Conservation (phyloP, 805 yeast species). For the Cyberlindnera maritima region DNA sequence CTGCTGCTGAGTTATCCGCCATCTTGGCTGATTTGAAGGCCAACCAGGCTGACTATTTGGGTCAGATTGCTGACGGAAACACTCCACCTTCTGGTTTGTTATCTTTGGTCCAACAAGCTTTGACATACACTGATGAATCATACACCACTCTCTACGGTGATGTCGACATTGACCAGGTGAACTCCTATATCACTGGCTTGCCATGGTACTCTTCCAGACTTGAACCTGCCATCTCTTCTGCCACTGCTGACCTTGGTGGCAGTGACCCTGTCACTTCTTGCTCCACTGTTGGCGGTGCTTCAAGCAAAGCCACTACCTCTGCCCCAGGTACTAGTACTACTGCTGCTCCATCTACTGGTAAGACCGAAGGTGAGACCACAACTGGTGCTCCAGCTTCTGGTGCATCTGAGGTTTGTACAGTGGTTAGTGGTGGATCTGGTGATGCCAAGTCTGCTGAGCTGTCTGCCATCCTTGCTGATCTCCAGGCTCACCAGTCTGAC, state of each 20-base stretch:
- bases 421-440: background rate
- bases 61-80: slow-evolving; percentile 17
- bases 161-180: slow-evolving; percentile 9
- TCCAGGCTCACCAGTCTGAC: slow-evolving; percentile 17
- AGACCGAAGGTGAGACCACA: background rate
- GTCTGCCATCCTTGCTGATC: slow-evolving; percentile 15
- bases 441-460: slow-evolving; percentile 6
- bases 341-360: background rate
- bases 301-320: slow-evolving; percentile 10
- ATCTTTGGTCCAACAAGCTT: slow-evolving; percentile 23
- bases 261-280: background rate
- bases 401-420: background rate
- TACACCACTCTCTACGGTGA: background rate
- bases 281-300: background rate
- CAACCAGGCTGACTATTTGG: slow-evolving; percentile 17
- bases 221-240: background rate
- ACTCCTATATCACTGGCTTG: slow-evolving; percentile 26
- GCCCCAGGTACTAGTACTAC: background rate
- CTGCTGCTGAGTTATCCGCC: slow-evolving; percentile 1
- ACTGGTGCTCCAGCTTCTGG: background rate
- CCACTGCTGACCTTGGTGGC: background rate
- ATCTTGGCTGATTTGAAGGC: slow-evolving; percentile 14
- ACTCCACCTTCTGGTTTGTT: slow-evolving; percentile 28
- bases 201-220: slow-evolving; percentile 28
- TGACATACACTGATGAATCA: slow-evolving; percentile 18